A percentile compares a stretch with the other conserved stretches of the same genome.
phyloP scores from a whole-genome alignment of 257 asterid genomes.

The Anisodus tanguticus region DNA sequence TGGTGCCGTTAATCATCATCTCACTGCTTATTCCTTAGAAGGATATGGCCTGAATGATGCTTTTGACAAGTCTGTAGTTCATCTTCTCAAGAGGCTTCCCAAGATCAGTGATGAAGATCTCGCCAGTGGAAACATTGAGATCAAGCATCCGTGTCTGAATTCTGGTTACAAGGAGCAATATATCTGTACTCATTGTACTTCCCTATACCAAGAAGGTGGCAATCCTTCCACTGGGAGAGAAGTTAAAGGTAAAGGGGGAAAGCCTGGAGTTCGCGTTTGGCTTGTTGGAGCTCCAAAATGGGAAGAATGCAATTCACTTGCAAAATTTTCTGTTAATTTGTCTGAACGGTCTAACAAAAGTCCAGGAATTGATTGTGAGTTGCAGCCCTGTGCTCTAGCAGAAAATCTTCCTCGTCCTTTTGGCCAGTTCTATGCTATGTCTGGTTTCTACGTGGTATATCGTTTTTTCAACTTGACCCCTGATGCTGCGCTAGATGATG shows the following conservation, averaged over 20 bases:
- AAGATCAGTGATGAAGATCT: constrained; percentile 56
- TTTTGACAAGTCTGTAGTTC: constrained; percentile 87
- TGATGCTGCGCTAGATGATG: constrained; percentile 47
- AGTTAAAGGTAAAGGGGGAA: constrained; percentile 48
- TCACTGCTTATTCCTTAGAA: constrained; percentile 85
- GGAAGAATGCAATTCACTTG: constrained; percentile 86
- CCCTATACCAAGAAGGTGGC: constrained; percentile 49
- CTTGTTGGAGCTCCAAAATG: constrained; percentile 85
- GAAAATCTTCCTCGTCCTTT: constrained; percentile 74
- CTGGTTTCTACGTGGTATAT: constrained; percentile 87
- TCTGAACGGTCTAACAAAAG: constrained; percentile 78
- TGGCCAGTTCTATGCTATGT: constrained; percentile 90
- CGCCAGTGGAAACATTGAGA: constrained; percentile 56
- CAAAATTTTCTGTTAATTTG: constrained; percentile 72
- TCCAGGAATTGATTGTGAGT: constrained; percentile 70
- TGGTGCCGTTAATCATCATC: constrained; percentile 79
- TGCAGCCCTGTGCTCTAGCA: constrained; percentile 86
- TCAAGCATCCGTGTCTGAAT: constrained; percentile 92
- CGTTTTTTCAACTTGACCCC: constrained; percentile 48
- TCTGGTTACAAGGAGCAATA: constrained; percentile 77
- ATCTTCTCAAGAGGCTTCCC: constrained; percentile 69
- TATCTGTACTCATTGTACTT: constrained; percentile 68
- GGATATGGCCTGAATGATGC: constrained; percentile 99
- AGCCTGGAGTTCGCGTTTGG: constrained; percentile 57
- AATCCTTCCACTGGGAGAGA: constrained; percentile 55